A percentile compares a stretch with the other conserved stretches of the same genome.
Conservation (phyloP, 345 rosid species). For the Cochlearia excelsa region DNA sequence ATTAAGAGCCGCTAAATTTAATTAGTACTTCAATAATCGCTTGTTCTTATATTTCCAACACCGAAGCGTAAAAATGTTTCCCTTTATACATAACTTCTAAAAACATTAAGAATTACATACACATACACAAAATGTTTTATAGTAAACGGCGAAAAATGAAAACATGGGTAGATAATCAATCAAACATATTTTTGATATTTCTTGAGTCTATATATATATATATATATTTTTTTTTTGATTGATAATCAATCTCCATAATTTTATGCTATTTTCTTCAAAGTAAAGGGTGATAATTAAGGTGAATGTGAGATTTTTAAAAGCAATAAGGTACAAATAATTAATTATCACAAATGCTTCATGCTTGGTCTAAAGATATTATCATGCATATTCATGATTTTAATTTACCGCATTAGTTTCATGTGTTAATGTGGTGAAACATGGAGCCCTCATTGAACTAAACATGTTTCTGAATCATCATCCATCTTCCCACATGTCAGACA, state of each 20-base stretch:
- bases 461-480: slow-evolving; percentile 37
- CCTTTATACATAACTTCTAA: slow-evolving; percentile 8
- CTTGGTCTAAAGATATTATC: slow-evolving; percentile 38
- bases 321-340: slow-evolving; percentile 21
- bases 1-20: slow-evolving; percentile 1
- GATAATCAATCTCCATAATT: not conserved
- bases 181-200: too few species aligned
- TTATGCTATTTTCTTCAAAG: not conserved
- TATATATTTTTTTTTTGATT: not conserved
- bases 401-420: slow-evolving; percentile 33
- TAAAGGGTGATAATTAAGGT: not conserved
- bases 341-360: slow-evolving; percentile 36
- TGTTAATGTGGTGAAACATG: slow-evolving; percentile 34
- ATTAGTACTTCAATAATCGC: slow-evolving; percentile 23
- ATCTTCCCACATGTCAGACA: slow-evolving; percentile 33
- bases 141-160: too few species aligned
- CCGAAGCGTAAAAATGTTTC: slow-evolving; percentile 17
- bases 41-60: slow-evolving; percentile 27
- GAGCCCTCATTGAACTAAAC: slow-evolving; percentile 35
- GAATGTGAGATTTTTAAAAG: slow-evolving; percentile 21
- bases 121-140: not conserved
- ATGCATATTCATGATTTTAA: slow-evolving; percentile 35
- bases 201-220: not conserved
- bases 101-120: not conserved
- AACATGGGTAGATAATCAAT: too few species aligned